Evolutionary conservation across 768 basidiomycete genomes (phyloP), one percentile per base, ranked within the genome.

Genomic region (Suillus paluster): DNA sequence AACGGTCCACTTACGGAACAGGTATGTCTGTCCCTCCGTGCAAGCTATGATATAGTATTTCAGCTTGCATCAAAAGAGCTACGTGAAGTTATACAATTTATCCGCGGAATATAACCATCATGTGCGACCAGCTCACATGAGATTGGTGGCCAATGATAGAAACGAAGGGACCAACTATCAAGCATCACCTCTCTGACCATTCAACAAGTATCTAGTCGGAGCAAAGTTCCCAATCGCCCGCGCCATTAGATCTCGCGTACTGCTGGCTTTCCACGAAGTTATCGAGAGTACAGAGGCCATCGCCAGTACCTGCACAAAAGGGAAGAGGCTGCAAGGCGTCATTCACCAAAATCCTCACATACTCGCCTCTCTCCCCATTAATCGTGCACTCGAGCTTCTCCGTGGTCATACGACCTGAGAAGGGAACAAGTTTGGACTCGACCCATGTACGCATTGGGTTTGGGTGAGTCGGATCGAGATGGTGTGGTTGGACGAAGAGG

Each of bases 281-380:
- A 9, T 80, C 74, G 55, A 97, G 68, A 60, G 77, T 71, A 68
- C 93, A 95, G 62, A 95, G 49, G 11, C 90, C 86, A 58, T 86
- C 70, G 50, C 70, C 62, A 42, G 63, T 71, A 66, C 79, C 84
- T 11, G 79, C 80, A 64, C 88, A 90, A 68, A 90, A 87, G 30
- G 75, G 77, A 49, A 89, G 69, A 0, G 84, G 83, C 69, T 88
- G 86, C 45, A 90, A 63, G 8, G 81, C 86, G 67, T 93, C 89
- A 64, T 92, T 91, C 61, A 94, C 86, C 33, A 94, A 75, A 17
- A 94, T 78, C 64, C 93, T 78, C 41, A 95, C 85, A 67, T 81
- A 87, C 59, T 81, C 79, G 46, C 73, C 74, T 6, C 59, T 46
- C 38, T 64, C 54, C 17, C 69, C 69, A 17, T 30, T 61, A 58